Evolutionary conservation across 768 basidiomycete genomes (phyloP).

Genomic region (Boletus huronensis): DNA sequence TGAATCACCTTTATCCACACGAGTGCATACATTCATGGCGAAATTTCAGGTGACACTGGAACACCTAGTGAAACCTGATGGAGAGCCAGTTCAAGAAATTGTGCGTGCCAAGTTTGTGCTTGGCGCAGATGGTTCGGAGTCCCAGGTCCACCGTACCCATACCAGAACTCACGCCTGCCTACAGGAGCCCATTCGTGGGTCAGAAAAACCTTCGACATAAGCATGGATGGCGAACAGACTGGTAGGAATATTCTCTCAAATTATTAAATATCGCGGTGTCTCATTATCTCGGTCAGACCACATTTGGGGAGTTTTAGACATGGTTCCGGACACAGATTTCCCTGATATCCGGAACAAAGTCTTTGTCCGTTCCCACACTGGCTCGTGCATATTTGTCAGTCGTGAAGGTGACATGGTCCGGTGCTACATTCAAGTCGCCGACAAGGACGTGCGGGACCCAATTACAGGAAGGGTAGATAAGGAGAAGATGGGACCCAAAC

Average conservation of each 20-base stretch:
- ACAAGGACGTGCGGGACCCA: conserved; percentile 36
- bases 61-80: conserved; percentile 25
- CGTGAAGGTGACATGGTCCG: conserved; percentile 46
- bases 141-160: background rate
- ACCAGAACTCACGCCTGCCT: background rate
- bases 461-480: conserved; percentile 42
- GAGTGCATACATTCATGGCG: background rate
- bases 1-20: background rate
- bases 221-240: conserved; percentile 74
- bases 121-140: conserved; percentile 62
- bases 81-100: conserved; percentile 44
- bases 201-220: conserved; percentile 58
- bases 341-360: conserved; percentile 50
- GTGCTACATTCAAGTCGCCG: conserved; percentile 49
- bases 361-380: conserved; percentile 48
- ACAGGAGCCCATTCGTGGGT: conserved; percentile 83
- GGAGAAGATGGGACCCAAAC: conserved; percentile 34
- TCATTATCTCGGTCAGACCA: conserved; percentile 27
- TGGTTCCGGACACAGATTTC: conserved; percentile 48
- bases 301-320: conserved; percentile 46
- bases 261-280: background rate
- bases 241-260: conserved; percentile 21
- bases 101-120: conserved; percentile 73
- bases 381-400: conserved; percentile 52
- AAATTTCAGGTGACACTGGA: conserved; percentile 20